phyloP scores from a whole-genome alignment of 192 early-diverging fungal species.

The Dispira simplex region DNA sequence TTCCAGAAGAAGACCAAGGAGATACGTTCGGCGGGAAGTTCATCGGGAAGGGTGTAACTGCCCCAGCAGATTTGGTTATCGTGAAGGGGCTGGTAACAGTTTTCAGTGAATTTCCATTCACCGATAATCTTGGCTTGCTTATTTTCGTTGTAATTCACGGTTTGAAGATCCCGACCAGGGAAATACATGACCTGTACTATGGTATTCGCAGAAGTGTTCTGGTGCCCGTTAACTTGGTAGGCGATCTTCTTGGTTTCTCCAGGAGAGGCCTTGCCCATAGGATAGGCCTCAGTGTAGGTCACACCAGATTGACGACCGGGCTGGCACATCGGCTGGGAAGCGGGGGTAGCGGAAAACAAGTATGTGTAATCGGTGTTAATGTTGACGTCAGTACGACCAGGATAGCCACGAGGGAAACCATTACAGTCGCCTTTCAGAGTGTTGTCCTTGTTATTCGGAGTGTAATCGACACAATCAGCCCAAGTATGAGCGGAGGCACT shows the following conservation, averaged over 20 bases:
- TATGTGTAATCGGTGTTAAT: conserved; percentile 36
- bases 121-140: conserved; percentile 20
- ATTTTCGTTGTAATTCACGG: conserved; percentile 17
- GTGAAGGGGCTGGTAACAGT: conserved; percentile 22
- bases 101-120: conserved; percentile 29
- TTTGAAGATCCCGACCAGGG: conserved; percentile 14
- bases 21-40: conserved; percentile 27
- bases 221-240: conserved; percentile 42
- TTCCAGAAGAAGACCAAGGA: conserved; percentile 45
- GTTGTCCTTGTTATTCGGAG: no score
- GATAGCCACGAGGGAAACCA: conserved; percentile 35
- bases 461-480: conserved; percentile 1
- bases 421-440: conserved; percentile 14
- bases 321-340: conserved; percentile 30
- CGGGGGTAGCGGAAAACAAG: conserved; percentile 21
- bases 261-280: conserved; percentile 27
- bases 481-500: conserved; percentile 1
- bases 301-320: conserved; percentile 17
- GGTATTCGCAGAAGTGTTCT: conserved; percentile 21
- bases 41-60: conserved; percentile 28
- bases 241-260: conserved; percentile 31
- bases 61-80: conserved; percentile 35
- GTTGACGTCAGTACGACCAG: conserved; percentile 24
- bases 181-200: conserved; percentile 25
- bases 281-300: conserved; percentile 22